Base-by-base conservation (phyloP, 352 stramenopile genomes). In the Phytophthora macrochlamydospora region DNA sequence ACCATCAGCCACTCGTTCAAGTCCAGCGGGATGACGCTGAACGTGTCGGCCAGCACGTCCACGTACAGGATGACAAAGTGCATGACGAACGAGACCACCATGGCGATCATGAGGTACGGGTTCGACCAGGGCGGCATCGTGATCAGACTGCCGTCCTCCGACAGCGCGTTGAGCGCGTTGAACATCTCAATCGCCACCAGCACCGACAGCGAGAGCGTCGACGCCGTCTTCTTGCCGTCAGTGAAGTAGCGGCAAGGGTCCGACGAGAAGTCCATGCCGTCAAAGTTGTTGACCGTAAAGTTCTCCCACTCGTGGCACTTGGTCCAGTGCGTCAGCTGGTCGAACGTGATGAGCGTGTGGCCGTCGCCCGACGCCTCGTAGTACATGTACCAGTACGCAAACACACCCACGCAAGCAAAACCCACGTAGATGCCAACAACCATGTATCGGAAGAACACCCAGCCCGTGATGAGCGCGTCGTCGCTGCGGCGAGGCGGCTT, bases 401-500 rank as follows among this genome's bases (percentile, higher is more conserved):
- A 98, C 38, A 97, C 81, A 32, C 92, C 92, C 5, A 98, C 93
- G 56, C 91, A 97, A 4, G 91, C 91, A 53, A 96, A 87, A 35
- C 92, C 92, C 5, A 98, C 92, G 71, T 98, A 98, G 51, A 98
- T 98, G 43, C 94, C 95, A 42, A 98, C 88, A 52, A 98, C 88
- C 82, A 98, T 92, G 85, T 99, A 99, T 44, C 98, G 90, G 72
- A 97, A 98, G 51, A 99, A 95, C 53, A 99, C 89, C 97, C 97
- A 99, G 48, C 83, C 78, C 44, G 98, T 99, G 85, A 99, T 98
- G 40, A 99, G 96, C 30, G 96, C 94, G 66, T 99, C 97, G 67
- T 99, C 90, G 45, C 87, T 96, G 62, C 95, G 93, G 51, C 98
- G 90, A 63, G 98, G 98, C 28, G 93, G 91, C 67, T 97, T 92